phyloP scores from a whole-genome alignment of 257 asterid species.

The Marsdenia floribunda region DNA sequence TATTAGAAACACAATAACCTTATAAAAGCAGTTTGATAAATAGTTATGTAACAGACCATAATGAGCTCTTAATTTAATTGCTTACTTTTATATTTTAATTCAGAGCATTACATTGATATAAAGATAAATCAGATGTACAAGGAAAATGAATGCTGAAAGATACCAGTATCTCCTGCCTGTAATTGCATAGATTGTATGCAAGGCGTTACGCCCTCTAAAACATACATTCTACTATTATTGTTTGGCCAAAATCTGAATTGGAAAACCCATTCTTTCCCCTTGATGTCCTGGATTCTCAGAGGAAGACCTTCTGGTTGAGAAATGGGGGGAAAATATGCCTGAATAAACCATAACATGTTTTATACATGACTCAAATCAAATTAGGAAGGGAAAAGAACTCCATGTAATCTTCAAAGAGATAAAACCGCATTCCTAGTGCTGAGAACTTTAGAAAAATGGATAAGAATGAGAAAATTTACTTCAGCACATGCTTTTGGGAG shows the following conservation, averaged over 20 bases:
- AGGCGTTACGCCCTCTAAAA: conserved; percentile 94
- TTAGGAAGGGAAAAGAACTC: background rate
- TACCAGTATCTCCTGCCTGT: conserved; percentile 99
- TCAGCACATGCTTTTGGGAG: conserved; percentile 99
- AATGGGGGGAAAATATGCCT: conserved; percentile 96
- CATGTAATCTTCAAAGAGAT: conserved; percentile 3
- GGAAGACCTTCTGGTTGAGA: conserved; percentile 99
- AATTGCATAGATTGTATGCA: conserved; percentile 97
- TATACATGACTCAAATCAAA: conserved; percentile 8
- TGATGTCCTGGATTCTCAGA: conserved; percentile 89
- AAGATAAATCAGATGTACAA: conserved; percentile 1
- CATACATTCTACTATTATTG: conserved; percentile 95
- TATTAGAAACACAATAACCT: background rate
- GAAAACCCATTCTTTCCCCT: conserved; percentile 97
- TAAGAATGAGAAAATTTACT: conserved; percentile 39
- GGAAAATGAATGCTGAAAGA: background rate
- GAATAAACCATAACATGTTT: conserved; percentile 21
- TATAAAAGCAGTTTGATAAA: background rate
- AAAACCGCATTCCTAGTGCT: background rate
- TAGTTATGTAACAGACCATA: background rate
- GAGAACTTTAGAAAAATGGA: background rate
- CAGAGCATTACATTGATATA: background rate
- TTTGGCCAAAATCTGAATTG: conserved; percentile 99
- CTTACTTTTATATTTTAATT: background rate
- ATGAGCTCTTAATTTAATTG: background rate